Evolutionary conservation across 2,329 filamentous ascomycete species (phyloP).

Genomic region (Diplocarpon mali): DNA sequence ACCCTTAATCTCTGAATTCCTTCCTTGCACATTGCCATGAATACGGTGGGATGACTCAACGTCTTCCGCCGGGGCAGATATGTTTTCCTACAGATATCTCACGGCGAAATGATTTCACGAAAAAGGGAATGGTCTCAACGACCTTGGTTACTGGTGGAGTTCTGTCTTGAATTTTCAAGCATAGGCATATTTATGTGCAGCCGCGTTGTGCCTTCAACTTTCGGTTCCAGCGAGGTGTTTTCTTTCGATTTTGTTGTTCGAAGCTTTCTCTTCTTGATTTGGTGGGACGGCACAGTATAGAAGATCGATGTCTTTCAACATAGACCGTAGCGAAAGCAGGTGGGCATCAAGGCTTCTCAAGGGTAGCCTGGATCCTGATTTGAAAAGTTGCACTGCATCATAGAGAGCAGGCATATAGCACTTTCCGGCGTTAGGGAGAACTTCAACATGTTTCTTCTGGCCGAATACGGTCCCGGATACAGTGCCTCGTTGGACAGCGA

Average conservation of each 20-base stretch:
- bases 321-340: constrained; percentile 27
- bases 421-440: constrained; percentile 29
- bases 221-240: background rate
- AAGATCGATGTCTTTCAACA: constrained; percentile 30
- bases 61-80: constrained; percentile 18
- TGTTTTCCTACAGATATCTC: constrained; percentile 22
- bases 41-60: constrained; percentile 26
- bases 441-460: constrained; percentile 28
- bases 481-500: too few relatives aligned
- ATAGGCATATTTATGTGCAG: constrained; percentile 9
- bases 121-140: constrained; percentile 28
- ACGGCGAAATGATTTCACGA: constrained; percentile 27
- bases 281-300: constrained; percentile 7
- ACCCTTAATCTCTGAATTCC: constrained; percentile 68
- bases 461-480: background rate
- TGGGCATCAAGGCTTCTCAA: constrained; percentile 6
- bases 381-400: constrained; percentile 3
- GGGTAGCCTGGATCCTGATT: constrained; percentile 9
- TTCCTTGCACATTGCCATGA: constrained; percentile 14
- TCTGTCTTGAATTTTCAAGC: constrained; percentile 4
- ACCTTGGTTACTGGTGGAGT: constrained; percentile 22
- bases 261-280: constrained; percentile 17
- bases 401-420: constrained; percentile 25
- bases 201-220: background rate
- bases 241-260: constrained; percentile 5